Evolutionary conservation across 1,284 basidiomycete genomes (phyloP), one percentile per base, ranked within the genome.

Genomic region (Cyathus olla): DNA sequence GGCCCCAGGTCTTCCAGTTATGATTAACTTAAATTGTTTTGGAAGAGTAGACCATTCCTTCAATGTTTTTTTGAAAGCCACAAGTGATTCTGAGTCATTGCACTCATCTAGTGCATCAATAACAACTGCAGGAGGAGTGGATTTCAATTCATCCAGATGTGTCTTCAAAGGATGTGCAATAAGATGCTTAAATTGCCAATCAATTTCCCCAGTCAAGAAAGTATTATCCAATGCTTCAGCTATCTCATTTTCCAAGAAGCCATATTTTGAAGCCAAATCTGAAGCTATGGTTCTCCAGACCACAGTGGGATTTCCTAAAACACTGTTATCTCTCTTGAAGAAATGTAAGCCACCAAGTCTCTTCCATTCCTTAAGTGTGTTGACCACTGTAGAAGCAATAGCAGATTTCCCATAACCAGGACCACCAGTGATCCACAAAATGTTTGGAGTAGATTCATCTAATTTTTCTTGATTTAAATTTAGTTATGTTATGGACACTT

Each of bases 81-180:
- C 29, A 19, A 15, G 28, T n/a, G n/a, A n/a, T n/a, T n/a, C n/a
- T n/a, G n/a, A n/a, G 22, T 21, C 21, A 17, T 19, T 19, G 48
- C 65, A 66, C 42, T 66, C 66, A 54, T 68, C 63, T 4, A 68
- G 58, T 2, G 65, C 66, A 60, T 68, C 66, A 52, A 68, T 60
- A 22, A 68, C 56, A 15, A 68, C 57, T 9, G 66, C 46, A 26
- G 64, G 56, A 3, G 61, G 56, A 55, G 52, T 50, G 9, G 50
- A 5, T 31, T 24, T 26, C 2, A 31, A 29, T n/a, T 31, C 35
- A 35, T 8, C 39, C 9, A 37, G 19, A 22, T 52, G 15, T 21
- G 13, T 22, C 17, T 19, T 21, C 6, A 53, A 17, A 19, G 35
- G 19, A 17, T 37, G 15, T 19, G 15, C 9, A 19, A 53, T 53